Evolutionary conservation across 305 asterid species (phyloP), one percentile per base, ranked within the genome.

Genomic region (Solanum hybrid): DNA sequence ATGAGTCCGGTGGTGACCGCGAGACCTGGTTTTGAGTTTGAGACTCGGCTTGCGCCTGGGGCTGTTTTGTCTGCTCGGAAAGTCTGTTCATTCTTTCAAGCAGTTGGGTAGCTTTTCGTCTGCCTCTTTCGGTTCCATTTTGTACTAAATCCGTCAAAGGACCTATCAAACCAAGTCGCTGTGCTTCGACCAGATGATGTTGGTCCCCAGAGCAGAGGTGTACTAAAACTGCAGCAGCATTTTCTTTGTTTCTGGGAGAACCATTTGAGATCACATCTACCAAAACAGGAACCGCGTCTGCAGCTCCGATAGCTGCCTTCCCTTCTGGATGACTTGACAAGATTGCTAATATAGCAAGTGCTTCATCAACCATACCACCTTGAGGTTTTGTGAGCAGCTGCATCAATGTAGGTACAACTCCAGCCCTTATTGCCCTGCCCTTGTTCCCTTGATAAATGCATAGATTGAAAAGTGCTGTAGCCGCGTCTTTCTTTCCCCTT

Each of bases 391-490:
- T 96, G 24, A 97, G 94, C 82, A 97, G 92, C 57, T 77, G 90
- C 99, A 97, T 96, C 39, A 97, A 94, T 0, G 96, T 95, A 31
- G 98, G 96, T 16, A 97, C 93, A 26, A 96, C 98, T 26, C 99
- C 98, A 2, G 99, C 98, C 91, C 99, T 91, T 75, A 97, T 96
- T 0, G 98, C 98, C 94, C 95, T 97, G 24, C 98, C 99, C 90
- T 96, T 96, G 94, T 97, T 96, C 9, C 99, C 99, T 90, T 97
- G 99, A 92, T 96, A 96, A 91, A 97, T 97, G 94, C 99, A 96
- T 89, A 97, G 89, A 94, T 97, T 97, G 93, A 97, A 97, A 42
- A 97, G 95, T 3, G 99, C 99, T 1, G 98, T 97, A 1, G 98
- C 99, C 0, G 99, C 99, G 71, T 97, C 99, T 87, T 97, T 97